Base-by-base conservation (phyloP, 1,284 basidiomycete species). In the Puccinia sorghi region DNA sequence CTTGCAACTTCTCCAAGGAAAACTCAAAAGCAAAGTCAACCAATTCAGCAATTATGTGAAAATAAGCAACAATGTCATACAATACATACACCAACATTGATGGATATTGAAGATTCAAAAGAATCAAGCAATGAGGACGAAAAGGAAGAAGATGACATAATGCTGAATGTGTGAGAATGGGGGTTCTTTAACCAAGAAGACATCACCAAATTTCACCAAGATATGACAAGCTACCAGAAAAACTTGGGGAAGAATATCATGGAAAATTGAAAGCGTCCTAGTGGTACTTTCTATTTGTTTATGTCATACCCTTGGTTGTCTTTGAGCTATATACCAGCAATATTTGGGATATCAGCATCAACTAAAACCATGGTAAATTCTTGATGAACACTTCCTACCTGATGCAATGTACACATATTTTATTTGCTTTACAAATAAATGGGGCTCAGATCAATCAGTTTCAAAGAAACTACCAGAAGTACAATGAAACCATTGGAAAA, bases 231-330 rank as follows among this genome's bases (percentile, higher is more conserved):
- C 43, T 63, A 12, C 72, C 72, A 3, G 27, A 59, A 25, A 74
- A 74, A 4, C 27, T 74, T 17, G 72, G 43, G 22, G 56, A 59
- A 22, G 56, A 27, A 64, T 27, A n/a, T 32, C 41, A 46, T 48
- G 72, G 72, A 25, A 6, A 22, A 50, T 22, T 74, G 41, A 74
- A 74, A 43, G 72, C 57, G 2, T 3, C 59, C 1, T 57, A 74
- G 27, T 74, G 72, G 72, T 50, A 59, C 25, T 43, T 4, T 8
- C 46, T 74, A 41, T 74, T 63, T 74, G n/a, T 57, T 9, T 63
- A 63, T 39, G 43, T 74, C 0, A 46, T 74, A 48, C 72, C 72
- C 22, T 27, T 74, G 13, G 25, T 64, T 6, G 27, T 74, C 37
- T 37, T 61, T 74, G 72, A 74, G 3, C 22, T 64, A 8, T 61